phyloP scores from a whole-genome alignment of 371 early-diverging fungal genomes.

The Rhizopus arrhizus region DNA sequence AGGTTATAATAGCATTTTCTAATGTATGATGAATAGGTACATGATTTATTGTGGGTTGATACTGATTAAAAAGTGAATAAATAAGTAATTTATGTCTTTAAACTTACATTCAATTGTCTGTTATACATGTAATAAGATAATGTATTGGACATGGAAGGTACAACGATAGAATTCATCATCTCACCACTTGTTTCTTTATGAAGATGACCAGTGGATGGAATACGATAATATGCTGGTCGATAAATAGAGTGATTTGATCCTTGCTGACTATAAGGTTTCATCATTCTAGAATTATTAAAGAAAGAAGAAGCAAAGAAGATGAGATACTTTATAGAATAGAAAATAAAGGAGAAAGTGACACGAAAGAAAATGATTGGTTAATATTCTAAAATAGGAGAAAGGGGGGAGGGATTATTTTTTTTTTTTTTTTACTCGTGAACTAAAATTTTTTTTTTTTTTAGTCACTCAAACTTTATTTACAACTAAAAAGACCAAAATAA shows the following conservation, averaged over 20 bases:
- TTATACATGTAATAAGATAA: constrained; percentile 2
- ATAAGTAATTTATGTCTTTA: no score
- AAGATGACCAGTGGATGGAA: constrained; percentile 22
- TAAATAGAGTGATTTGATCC: constrained; percentile 25
- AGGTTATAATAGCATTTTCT: constrained; percentile 53
- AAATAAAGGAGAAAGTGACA: constrained; percentile 8
- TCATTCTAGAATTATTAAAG: constrained; percentile 23
- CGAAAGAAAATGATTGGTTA: constrained; percentile 10
- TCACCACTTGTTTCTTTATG: constrained; percentile 17
- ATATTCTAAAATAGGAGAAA: constrained; percentile 14
- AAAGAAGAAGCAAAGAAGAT: constrained; percentile 11
- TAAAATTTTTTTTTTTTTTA: background rate
- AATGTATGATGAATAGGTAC: constrained; percentile 51
- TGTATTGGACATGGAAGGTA: constrained; percentile 29
- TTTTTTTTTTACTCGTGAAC: background rate
- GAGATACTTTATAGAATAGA: constrained; percentile 8
- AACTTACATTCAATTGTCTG: constrained; percentile 5
- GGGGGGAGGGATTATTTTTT: background rate
- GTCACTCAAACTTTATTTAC: constrained; percentile 8
- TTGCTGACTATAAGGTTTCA: constrained; percentile 33
- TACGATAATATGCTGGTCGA: constrained; percentile 36
- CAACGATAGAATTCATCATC: constrained; percentile 26
- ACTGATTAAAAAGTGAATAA: background rate
- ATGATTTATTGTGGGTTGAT: constrained; percentile 13
- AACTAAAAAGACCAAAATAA: constrained; percentile 17